Evolutionary conservation across 148 eudicot species (phyloP), one percentile per base, ranked within the genome.

Genomic region (Selenicereus undatus): DNA sequence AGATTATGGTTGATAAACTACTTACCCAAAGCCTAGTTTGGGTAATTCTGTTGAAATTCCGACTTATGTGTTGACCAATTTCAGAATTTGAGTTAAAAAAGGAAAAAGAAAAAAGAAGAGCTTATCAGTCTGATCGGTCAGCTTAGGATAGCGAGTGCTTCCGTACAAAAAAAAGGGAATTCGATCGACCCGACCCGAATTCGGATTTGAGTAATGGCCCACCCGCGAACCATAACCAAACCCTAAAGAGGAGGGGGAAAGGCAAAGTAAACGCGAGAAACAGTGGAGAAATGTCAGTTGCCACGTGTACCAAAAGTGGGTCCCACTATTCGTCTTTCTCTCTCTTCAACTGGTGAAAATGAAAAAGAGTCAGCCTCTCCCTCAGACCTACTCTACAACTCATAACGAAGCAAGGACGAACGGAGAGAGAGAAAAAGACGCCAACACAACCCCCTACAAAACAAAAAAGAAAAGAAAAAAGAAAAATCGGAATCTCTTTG

Each of bases 401-500:
- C 32, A 66, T 7, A 21, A 60, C 7, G 0, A 62, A 62, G 43
- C 43, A 39, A n/a, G 68, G 27, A 62, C 4, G 24, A 11, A 62
- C 1, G 24, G 3, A 62, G 12, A 62, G 8, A 62, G 26, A 60
- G 26, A 21, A 17, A 17, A 18, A 21, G 26, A 60, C 0, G 21
- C 26, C n/a, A n/a, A 39, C 43, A 39, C 43, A 4, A 2, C 43
- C 43, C 43, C 43, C 43, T 7, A 60, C 5, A 21, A 20, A 65
- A 60, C 0, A 60, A 52, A 75, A 75, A 21, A 42, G 35, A 29
- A 24, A 73, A 73, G 43, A 48, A 45, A 9, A 17, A 39, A 32
- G 8, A 72, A 72, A 72, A 36, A 74, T 8, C 5, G 75, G 81
- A 78, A 78, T 78, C 80, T 68, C 74, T 16, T 52, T 39, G 43